phyloP scores from a whole-genome alignment of 768 basidiomycete genomes.

The Trametopsis cervina region DNA sequence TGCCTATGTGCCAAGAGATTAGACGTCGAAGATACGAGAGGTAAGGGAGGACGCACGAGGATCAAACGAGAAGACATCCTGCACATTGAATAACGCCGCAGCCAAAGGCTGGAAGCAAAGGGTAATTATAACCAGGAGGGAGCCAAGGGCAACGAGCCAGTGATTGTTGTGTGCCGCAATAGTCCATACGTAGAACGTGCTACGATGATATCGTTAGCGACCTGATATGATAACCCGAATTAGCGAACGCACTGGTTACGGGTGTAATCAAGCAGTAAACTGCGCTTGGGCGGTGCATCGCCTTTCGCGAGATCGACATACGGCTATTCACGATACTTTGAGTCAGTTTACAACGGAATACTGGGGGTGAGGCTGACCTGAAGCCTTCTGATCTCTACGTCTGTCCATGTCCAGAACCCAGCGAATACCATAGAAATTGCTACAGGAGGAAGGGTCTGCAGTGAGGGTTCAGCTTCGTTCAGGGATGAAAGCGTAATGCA shows the following conservation, averaged over 20 bases:
- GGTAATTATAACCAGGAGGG: conserved; percentile 41
- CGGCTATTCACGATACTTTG: too few species aligned
- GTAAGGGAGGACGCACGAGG: conserved; percentile 28
- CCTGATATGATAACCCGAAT: not conserved
- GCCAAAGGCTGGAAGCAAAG: conserved; percentile 47
- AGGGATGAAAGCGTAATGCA: conserved; percentile 12
- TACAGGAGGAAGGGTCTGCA: conserved; percentile 47
- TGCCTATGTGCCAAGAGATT: conserved; percentile 20
- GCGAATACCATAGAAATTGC: conserved; percentile 42
- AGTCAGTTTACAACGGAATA: not conserved
- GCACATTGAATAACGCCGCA: conserved; percentile 41
- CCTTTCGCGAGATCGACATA: conserved; percentile 54
- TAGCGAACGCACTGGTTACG: conserved; percentile 34
- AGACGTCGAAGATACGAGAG: not conserved
- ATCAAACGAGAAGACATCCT: conserved; percentile 35
- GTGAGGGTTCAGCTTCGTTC: not conserved
- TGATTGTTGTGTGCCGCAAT: conserved; percentile 37
- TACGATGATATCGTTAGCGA: conserved; percentile 12
- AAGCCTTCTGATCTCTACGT: conserved; percentile 50
- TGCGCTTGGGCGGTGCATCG: conserved; percentile 43
- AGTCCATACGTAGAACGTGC: conserved; percentile 43
- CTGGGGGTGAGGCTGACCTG: conserved; percentile 30
- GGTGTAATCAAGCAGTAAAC: conserved; percentile 49
- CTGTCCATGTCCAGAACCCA: conserved; percentile 50
- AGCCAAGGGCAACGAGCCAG: conserved; percentile 42